Conservation (phyloP, 176 grass and related monocot species). For the Aegilops speltoides region DNA sequence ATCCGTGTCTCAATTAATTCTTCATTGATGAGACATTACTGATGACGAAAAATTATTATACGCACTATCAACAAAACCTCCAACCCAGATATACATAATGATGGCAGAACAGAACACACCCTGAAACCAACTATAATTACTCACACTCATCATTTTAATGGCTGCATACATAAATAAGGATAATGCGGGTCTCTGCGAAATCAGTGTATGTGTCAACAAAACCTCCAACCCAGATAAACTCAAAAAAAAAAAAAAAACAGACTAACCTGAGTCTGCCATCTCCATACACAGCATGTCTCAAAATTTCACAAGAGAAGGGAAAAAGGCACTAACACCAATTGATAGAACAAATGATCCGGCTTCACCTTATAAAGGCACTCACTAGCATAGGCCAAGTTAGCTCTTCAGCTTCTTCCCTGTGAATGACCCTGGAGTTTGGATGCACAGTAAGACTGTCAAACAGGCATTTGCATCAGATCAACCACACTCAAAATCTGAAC, state of each 20-base stretch:
- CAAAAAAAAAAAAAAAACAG: background rate
- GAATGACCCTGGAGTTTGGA: background rate
- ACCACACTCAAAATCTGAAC: background rate
- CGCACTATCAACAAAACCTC: background rate
- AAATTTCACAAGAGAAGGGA: background rate
- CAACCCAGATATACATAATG: background rate
- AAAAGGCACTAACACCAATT: background rate
- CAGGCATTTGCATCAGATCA: background rate
- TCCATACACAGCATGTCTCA: background rate
- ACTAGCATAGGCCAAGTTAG: background rate
- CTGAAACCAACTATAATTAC: background rate
- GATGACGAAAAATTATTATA: no score
- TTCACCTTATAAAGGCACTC: background rate
- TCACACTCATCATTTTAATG: background rate
- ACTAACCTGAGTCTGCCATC: background rate
- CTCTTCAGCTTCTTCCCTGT: background rate
- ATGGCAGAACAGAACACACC: background rate
- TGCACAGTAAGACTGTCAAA: background rate
- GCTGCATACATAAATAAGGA: background rate
- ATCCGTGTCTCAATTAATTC: no score
- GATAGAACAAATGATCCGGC: background rate
- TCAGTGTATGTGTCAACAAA: background rate
- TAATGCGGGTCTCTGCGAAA: background rate
- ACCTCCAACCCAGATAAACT: background rate
- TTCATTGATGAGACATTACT: no score